phyloP scores from a whole-genome alignment of 805 yeast species.

The Starmerella geochares region DNA sequence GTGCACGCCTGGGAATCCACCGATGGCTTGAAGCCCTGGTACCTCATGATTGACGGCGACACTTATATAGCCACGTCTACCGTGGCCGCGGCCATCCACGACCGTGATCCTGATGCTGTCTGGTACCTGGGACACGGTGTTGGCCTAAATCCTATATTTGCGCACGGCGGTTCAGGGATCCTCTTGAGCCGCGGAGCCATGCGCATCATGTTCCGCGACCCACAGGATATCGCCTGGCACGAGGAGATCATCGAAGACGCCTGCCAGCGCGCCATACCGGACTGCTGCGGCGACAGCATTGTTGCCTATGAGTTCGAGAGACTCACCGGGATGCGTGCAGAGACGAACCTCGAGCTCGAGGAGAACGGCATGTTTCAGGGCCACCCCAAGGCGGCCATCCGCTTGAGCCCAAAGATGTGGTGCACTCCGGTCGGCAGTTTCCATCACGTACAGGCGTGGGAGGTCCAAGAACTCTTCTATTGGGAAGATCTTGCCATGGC shows the following conservation, averaged over 20 bases:
- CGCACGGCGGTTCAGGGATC: slow-evolving; percentile 36
- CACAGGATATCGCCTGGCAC: slow-evolving; percentile 5
- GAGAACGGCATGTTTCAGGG: slow-evolving; percentile 29
- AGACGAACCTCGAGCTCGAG: slow-evolving; percentile 17
- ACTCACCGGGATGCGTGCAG: slow-evolving; percentile 14
- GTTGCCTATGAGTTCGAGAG: slow-evolving; percentile 27
- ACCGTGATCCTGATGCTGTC: slow-evolving; percentile 27
- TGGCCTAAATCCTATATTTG: slow-evolving; percentile 26
- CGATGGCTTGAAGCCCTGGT: slow-evolving; percentile 31
- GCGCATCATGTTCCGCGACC: slow-evolving; percentile 24
- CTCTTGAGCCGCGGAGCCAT: slow-evolving; percentile 31
- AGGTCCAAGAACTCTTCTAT: slow-evolving; percentile 30
- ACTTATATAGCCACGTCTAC: slow-evolving; percentile 29
- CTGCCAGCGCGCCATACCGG: slow-evolving; percentile 20
- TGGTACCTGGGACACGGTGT: slow-evolving; percentile 30
- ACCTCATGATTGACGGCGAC: slow-evolving; percentile 33
- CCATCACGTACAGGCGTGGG: slow-evolving; percentile 30
- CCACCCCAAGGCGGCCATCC: slow-evolving; percentile 23
- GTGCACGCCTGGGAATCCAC: slow-evolving; percentile 29
- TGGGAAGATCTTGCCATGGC: slow-evolving; percentile 19
- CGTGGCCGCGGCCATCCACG: slow-evolving; percentile 24
- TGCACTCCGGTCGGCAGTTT: slow-evolving; percentile 31
- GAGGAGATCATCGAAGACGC: slow-evolving; percentile 18
- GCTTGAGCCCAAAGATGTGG: slow-evolving; percentile 23
- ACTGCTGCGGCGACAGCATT: slow-evolving; percentile 34